Conservation (phyloP, 1,284 basidiomycete species). For the Pseudozyma sp. region DNA sequence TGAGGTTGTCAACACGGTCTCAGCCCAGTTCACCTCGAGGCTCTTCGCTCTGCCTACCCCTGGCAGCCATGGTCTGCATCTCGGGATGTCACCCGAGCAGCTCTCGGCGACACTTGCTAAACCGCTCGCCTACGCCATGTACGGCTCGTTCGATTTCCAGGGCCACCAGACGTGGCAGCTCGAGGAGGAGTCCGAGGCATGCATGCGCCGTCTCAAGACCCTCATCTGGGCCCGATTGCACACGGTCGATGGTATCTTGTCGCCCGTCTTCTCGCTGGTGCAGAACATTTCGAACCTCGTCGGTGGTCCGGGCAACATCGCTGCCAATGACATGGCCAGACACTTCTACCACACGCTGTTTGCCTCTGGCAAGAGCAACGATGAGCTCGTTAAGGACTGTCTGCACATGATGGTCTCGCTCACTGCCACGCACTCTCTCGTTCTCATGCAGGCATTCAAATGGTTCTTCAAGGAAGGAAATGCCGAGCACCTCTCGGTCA, state of each 20-base stretch:
- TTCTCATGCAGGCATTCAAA: slow-evolving; percentile 44
- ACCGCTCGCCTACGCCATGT: slow-evolving; percentile 50
- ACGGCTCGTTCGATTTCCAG: slow-evolving; percentile 50
- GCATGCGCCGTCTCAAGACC: slow-evolving; percentile 37
- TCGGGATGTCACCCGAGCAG: slow-evolving; percentile 37
- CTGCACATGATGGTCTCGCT: slow-evolving; percentile 49
- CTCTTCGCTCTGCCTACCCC: slow-evolving; percentile 46
- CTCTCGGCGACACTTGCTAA: slow-evolving; percentile 33
- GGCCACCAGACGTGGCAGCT: slow-evolving; percentile 46
- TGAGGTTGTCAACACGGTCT: slow-evolving; percentile 42
- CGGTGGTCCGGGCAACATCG: slow-evolving; percentile 50
- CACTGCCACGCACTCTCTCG: slow-evolving; percentile 43
- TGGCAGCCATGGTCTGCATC: slow-evolving; percentile 26
- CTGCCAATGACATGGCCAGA: slow-evolving; percentile 33
- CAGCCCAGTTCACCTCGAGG: slow-evolving; percentile 42
- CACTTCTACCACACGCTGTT: slow-evolving; percentile 49
- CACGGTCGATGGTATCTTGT: slow-evolving; percentile 37
- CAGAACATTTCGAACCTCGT: slow-evolving; percentile 46
- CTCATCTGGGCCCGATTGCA: slow-evolving; percentile 46
- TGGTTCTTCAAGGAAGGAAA: slow-evolving; percentile 45
- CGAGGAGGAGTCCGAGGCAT: slow-evolving; percentile 37
- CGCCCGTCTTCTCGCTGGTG: slow-evolving; percentile 33
- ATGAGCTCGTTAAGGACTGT: slow-evolving; percentile 43
- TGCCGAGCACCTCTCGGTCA: slow-evolving; percentile 21
- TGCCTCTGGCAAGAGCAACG: slow-evolving; percentile 42